These are phyloP conservation scores for Cyclocybe cylindracea DNA, from an alignment of 768 basidiomycete species.

Conservation along the genomic window DNA sequence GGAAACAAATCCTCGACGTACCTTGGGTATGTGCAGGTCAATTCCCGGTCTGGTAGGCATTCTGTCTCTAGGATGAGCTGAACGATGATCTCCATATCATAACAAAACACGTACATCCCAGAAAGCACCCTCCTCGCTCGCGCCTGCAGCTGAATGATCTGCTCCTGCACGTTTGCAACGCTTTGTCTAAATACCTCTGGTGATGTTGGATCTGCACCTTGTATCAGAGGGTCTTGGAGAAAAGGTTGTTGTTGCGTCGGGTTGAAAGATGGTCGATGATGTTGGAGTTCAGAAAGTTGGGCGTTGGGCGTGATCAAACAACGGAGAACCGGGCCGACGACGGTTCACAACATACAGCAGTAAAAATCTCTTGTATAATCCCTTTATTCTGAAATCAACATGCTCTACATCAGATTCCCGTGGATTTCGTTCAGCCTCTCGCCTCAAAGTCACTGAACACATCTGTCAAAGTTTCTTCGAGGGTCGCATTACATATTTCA, in stretches of 20 bases:
- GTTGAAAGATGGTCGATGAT: no score
- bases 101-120: conserved; percentile 47
- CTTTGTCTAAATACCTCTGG: conserved; percentile 65
- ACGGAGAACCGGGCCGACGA: no score
- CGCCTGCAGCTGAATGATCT: conserved; percentile 49
- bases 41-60: conserved; percentile 58
- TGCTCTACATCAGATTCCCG: no score
- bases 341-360: no score
- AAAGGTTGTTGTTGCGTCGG: no score
- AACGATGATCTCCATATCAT: not conserved
- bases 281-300: no score
- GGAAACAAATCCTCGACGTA: conserved; percentile 20
- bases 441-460: not conserved
- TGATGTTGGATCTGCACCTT: conserved; percentile 54
- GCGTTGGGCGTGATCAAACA: no score
- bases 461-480: not conserved
- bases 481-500: conserved; percentile 1
- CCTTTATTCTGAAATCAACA: no score
- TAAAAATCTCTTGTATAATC: no score
- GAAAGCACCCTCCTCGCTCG: conserved; percentile 48
- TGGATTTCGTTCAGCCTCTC: no score
- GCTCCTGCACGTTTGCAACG: conserved; percentile 46
- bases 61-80: conserved; percentile 28
- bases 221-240: conserved; percentile 25
- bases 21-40: conserved; percentile 59